Conservation (phyloP, 768 basidiomycete genomes). For the Clitopilus passeckerianus region DNA sequence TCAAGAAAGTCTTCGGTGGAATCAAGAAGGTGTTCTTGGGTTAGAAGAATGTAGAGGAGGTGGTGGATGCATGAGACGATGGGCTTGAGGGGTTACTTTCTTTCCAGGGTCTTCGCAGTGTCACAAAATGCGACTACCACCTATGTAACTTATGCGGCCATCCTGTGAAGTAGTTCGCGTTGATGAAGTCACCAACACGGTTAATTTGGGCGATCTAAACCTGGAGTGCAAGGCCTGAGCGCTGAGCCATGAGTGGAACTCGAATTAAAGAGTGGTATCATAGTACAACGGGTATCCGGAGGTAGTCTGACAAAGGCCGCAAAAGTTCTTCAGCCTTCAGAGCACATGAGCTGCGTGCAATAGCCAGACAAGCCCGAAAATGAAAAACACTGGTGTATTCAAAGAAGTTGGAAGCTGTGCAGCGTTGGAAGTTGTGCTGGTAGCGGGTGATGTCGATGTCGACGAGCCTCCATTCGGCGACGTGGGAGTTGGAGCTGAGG, state of each 20-base stretch:
- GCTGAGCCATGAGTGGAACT: not conserved
- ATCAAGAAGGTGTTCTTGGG: not conserved
- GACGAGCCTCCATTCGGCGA: slow-evolving; percentile 10
- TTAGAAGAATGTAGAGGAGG: not conserved
- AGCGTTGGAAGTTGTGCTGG: not conserved
- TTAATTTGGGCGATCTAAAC: not conserved
- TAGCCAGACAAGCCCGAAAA: not conserved
- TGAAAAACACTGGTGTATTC: slow-evolving; percentile 1
- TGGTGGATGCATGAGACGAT: not conserved
- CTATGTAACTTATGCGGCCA: not conserved
- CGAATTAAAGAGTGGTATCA: not conserved
- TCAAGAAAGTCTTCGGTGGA: not conserved
- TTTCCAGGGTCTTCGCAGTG: not conserved
- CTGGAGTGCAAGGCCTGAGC: not conserved
- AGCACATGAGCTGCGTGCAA: not conserved
- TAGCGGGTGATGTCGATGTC: slow-evolving; percentile 1
- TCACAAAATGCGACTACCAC: not conserved
- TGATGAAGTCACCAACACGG: not conserved
- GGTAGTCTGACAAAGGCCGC: not conserved
- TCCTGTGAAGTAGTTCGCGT: not conserved
- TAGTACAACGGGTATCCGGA: too few species aligned
- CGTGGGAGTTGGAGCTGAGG: slow-evolving; percentile 9
- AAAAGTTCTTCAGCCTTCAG: not conserved
- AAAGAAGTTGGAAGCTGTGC: not conserved
- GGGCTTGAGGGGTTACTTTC: not conserved